Percentiles rank a stretch among this genome's conserved stretches.
Conservation (phyloP, 257 asterid species). For the Primulina eburnea region DNA sequence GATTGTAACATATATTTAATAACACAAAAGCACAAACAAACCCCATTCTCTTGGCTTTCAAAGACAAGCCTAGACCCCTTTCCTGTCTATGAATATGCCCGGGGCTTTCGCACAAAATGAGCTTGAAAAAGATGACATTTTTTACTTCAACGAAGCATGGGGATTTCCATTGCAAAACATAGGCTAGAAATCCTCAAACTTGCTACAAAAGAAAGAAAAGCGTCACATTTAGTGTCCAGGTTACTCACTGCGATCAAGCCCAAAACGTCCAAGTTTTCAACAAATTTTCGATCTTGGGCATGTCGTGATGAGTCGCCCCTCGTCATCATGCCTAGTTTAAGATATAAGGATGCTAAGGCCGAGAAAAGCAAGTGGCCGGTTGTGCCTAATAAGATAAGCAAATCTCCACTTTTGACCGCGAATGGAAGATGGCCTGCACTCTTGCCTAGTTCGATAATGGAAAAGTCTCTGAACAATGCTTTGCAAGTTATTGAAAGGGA, state of each 20-base stretch:
- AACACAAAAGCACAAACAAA: neutral
- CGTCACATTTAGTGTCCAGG: constrained; percentile 41
- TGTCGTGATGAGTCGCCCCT: neutral
- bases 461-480: neutral
- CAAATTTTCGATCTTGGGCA: neutral
- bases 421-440: neutral
- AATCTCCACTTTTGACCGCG: neutral
- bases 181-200: constrained; percentile 73
- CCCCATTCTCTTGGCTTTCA: constrained; percentile 56
- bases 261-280: constrained; percentile 15
- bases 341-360: neutral
- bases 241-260: constrained; percentile 45
- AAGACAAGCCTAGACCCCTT: constrained; percentile 53
- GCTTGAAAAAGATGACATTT: constrained; percentile 61
- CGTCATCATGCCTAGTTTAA: neutral
- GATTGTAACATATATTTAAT: too few relatives aligned
- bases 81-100: constrained; percentile 47
- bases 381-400: neutral
- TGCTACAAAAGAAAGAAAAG: constrained; percentile 37
- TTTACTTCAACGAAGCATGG: constrained; percentile 69
- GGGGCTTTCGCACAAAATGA: constrained; percentile 46
- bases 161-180: constrained; percentile 60
- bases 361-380: neutral
- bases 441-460: neutral
- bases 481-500: neutral